Conservation (phyloP, 129 eudicot species). For the Heracleum sosnowskyi region DNA sequence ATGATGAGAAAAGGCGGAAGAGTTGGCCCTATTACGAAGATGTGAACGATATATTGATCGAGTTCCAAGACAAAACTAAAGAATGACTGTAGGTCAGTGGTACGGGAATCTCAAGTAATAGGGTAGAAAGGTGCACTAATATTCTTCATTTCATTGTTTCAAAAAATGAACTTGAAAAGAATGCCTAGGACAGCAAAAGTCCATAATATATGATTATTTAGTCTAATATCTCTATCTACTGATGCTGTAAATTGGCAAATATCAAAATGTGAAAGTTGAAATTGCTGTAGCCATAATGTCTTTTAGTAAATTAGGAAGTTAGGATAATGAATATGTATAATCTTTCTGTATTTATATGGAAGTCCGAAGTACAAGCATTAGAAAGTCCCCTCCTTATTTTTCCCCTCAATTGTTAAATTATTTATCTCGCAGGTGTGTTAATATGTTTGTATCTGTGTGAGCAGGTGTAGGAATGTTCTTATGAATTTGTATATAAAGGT, state of each 20-base stretch:
- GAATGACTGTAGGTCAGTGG: conserved; percentile 24
- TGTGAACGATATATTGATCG: conserved; percentile 45
- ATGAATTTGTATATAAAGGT: no score
- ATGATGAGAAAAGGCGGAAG: conserved; percentile 39
- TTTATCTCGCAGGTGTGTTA: no score
- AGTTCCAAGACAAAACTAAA: conserved; percentile 29
- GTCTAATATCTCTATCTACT: neutral
- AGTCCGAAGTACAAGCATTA: neutral
- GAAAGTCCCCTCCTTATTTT: neutral
- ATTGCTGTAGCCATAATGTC: neutral
- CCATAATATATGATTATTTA: no score
- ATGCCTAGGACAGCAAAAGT: neutral
- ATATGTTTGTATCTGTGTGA: no score
- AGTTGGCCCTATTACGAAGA: conserved; percentile 76
- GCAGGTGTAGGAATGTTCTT: no score
- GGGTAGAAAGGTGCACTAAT: neutral
- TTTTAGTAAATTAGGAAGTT: neutral
- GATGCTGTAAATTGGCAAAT: neutral
- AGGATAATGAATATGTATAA: neutral
- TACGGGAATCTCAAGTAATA: neutral
- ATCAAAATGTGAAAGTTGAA: neutral
- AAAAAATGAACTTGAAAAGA: neutral
- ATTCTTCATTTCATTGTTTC: neutral
- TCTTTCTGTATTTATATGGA: neutral
- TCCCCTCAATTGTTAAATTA: neutral